A percentile compares a stretch with the other conserved stretches of the same genome.
Evolutionary conservation across 2,329 filamentous ascomycete species (phyloP).

Genomic region (Didymella lethalis): DNA sequence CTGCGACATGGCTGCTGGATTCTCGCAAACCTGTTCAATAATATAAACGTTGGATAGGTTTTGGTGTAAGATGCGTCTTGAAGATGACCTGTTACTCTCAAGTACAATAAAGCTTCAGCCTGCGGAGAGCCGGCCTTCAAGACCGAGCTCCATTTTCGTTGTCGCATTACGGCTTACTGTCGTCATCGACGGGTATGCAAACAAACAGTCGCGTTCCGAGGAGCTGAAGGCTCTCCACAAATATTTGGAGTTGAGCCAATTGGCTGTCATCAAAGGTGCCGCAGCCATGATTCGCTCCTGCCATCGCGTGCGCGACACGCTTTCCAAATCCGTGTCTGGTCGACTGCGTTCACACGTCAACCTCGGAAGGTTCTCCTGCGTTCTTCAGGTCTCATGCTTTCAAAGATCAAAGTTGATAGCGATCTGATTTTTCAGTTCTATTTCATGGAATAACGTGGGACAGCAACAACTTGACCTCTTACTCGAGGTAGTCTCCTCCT

Average conservation of each 20-base stretch:
- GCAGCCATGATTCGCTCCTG: conserved; percentile 11
- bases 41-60: neutral
- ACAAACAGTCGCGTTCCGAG: conserved; percentile 16
- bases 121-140: conserved; percentile 20
- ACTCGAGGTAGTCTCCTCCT: conserved; percentile 63
- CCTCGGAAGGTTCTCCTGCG: neutral
- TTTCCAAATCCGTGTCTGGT: neutral
- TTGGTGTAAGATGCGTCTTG: neutral
- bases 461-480: conserved; percentile 10
- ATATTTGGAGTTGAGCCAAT: conserved; percentile 6
- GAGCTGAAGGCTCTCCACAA: neutral
- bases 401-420: no score
- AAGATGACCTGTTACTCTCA: neutral
- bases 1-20: conserved; percentile 8
- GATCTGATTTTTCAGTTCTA: neutral
- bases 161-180: conserved; percentile 20
- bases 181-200: conserved; percentile 18
- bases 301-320: conserved; percentile 6
- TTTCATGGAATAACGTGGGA: neutral
- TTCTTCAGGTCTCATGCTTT: neutral
- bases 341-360: neutral
- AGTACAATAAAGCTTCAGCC: conserved; percentile 3
- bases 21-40: neutral
- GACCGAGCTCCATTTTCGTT: conserved; percentile 4
- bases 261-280: neutral